Conservation (phyloP, 2,329 filamentous ascomycete genomes). For the Paradendryphiella salina region DNA sequence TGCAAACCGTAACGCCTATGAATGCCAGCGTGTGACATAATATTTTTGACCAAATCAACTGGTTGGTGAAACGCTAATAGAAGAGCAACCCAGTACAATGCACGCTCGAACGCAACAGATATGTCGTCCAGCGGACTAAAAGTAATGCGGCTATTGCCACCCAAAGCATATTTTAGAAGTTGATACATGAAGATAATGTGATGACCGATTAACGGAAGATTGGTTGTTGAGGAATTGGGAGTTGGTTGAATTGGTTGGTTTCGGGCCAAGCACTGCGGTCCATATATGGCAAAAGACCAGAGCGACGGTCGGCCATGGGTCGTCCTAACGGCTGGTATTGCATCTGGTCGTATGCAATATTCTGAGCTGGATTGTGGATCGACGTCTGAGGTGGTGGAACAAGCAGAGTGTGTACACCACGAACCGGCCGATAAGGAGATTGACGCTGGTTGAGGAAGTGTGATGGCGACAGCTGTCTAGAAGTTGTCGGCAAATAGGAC, state of each 20-base stretch:
- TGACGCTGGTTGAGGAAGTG: slow-evolving; percentile 84
- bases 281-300: slow-evolving; percentile 52
- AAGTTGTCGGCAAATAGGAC: slow-evolving; percentile 63
- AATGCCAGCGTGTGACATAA: slow-evolving; percentile 26
- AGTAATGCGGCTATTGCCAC: neutral
- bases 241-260: slow-evolving; percentile 46
- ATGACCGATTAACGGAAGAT: slow-evolving; percentile 35
- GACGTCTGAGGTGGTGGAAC: slow-evolving; percentile 82
- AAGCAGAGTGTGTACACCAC: slow-evolving; percentile 85
- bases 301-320: slow-evolving; percentile 51
- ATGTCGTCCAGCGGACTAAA: slow-evolving; percentile 17
- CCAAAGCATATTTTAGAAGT: slow-evolving; percentile 2
- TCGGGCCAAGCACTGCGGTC: slow-evolving; percentile 46
- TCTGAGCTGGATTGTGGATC: slow-evolving; percentile 60
- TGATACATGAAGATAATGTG: slow-evolving; percentile 18
- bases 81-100: slow-evolving; percentile 39
- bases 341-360: slow-evolving; percentile 54
- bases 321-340: slow-evolving; percentile 56
- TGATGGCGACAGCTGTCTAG: slow-evolving; percentile 79
- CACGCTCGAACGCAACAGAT: slow-evolving; percentile 44
- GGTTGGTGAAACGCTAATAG: slow-evolving; percentile 20
- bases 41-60: slow-evolving; percentile 16
- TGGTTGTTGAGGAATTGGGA: slow-evolving; percentile 45
- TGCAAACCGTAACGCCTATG: slow-evolving; percentile 25
- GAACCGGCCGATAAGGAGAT: slow-evolving; percentile 90